Evolutionary conservation across 768 basidiomycete genomes (phyloP).

Genomic region (Mycena belliarum): DNA sequence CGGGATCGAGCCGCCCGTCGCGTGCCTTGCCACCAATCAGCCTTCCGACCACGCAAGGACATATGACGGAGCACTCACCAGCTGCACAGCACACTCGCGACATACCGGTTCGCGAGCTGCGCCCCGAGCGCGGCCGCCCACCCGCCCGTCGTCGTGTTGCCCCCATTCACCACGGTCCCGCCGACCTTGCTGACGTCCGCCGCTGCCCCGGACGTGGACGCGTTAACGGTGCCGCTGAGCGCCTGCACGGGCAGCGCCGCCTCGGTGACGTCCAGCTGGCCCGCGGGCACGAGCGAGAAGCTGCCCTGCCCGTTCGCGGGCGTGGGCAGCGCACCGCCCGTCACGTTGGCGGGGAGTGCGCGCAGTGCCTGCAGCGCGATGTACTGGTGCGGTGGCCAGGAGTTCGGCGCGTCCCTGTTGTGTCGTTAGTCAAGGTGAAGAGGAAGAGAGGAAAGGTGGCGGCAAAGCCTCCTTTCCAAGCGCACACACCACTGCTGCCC

Average conservation of each 20-base stretch:
- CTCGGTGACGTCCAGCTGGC: conserved; percentile 83
- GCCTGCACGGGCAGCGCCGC: conserved; percentile 70
- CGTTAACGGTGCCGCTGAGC: conserved; percentile 44
- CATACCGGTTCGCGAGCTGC: conserved; percentile 84
- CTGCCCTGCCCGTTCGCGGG: conserved; percentile 53
- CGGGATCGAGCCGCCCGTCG: conserved; percentile 85
- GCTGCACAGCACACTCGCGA: conserved; percentile 81
- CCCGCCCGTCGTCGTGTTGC: conserved; percentile 63
- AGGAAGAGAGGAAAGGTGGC: too few relatives aligned
- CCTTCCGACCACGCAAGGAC: neutral
- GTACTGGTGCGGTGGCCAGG: conserved; percentile 87
- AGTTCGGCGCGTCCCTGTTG: conserved; percentile 89
- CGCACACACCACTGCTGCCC: conserved; percentile 84
- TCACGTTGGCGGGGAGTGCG: conserved; percentile 71
- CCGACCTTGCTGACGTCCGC: conserved; percentile 59
- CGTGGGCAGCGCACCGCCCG: conserved; percentile 53
- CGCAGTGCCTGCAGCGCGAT: conserved; percentile 77
- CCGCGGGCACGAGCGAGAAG: conserved; percentile 69
- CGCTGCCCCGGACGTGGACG: conserved; percentile 49
- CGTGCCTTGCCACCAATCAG: conserved; percentile 50
- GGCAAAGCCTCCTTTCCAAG: too few relatives aligned
- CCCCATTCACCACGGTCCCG: conserved; percentile 65
- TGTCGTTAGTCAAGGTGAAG: too few relatives aligned
- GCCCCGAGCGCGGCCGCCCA: conserved; percentile 66
- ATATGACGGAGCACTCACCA: conserved; percentile 54